Base-by-base conservation (phyloP, 495 filamentous ascomycete genomes). In the Extremus antarcticus region DNA sequence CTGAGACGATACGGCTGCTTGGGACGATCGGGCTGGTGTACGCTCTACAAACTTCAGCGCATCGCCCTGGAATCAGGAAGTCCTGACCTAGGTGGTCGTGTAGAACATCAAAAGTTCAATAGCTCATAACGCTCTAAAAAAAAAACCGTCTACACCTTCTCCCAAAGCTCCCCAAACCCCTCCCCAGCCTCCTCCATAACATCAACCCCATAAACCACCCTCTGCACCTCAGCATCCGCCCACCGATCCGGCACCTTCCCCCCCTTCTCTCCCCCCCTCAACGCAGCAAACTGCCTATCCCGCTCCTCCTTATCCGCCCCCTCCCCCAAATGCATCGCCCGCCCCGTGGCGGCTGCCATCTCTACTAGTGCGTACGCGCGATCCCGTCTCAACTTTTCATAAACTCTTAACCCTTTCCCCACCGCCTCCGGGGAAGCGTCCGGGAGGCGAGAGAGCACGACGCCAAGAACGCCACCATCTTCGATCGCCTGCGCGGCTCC, bases 401-500 rank as follows among this genome's bases (percentile, higher is more conserved):
- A 92, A 19, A 86, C 76, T 51, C 75, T 73, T 46, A 92, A 74
- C 9, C 80, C 78, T 61, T 79, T 79, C 62, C 81, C 75, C 48
- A 92, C 74, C 4, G 75, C 72, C 35, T 76, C 74, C 0, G 80
- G 71, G 3, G 70, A 71, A 3, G 72, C 67, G 50, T 75, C 72
- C 1, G 81, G 78, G 3, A 85, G 68, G 43, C 69, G 65, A 45
- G 74, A 68, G 9, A 91, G 77, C 29, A 79, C 78, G 32, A 81
- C 78, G n/a, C 78, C 82, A 9, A 90, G 66, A 21, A 87, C 85
- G 21, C 80, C 84, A 16, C 79, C 84, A 63, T 90, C 85, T 70
- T 92, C 87, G 51, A 90, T 85, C 24, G 85, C 86, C 74, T 88
- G 85, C n/a, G 86, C 87, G 24, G 85, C 86, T n/a, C 86, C 86